Evolutionary conservation across 495 filamentous ascomycete species (phyloP).

Genomic region (Podospora australis): DNA sequence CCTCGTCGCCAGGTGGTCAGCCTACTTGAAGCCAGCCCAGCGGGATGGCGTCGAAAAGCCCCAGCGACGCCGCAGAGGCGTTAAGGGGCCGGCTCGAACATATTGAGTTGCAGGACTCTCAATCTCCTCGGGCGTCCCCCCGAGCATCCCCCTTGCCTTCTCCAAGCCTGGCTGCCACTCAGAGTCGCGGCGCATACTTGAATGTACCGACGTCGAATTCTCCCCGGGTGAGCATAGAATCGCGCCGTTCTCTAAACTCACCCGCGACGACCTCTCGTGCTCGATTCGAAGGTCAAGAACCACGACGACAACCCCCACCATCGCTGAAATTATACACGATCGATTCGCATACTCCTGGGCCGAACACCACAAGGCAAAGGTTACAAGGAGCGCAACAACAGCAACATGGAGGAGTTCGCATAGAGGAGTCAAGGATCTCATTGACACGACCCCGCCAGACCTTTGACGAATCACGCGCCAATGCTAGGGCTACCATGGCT

Average conservation of each 20-base stretch:
- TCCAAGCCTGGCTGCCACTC: background rate
- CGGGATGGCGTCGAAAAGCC: slow-evolving; percentile 13
- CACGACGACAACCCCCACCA: slow-evolving; percentile 2
- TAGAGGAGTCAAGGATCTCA: slow-evolving; percentile 15
- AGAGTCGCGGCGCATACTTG: too few species aligned
- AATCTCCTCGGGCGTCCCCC: slow-evolving; percentile 3
- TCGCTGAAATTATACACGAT: slow-evolving; percentile 22
- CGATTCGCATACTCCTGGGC: slow-evolving; percentile 15
- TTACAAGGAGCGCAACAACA: background rate
- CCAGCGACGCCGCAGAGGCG: slow-evolving; percentile 8
- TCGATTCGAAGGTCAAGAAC: background rate
- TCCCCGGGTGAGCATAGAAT: too few species aligned
- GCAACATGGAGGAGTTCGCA: slow-evolving; percentile 3
- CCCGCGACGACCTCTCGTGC: background rate
- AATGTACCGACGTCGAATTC: too few species aligned
- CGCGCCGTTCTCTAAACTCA: background rate
- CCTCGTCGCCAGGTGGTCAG: background rate
- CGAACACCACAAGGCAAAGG: slow-evolving; percentile 8
- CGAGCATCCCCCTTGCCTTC: background rate
- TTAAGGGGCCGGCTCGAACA: slow-evolving; percentile 18
- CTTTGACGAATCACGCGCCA: slow-evolving; percentile 21
- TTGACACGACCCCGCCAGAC: slow-evolving; percentile 22
- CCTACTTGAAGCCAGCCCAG: background rate
- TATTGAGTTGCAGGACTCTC: slow-evolving; percentile 19
- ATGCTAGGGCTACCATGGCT: slow-evolving; percentile 9